Conservation (phyloP, 2,329 filamentous ascomycete species). For the Pseudocercospora fuligena region DNA sequence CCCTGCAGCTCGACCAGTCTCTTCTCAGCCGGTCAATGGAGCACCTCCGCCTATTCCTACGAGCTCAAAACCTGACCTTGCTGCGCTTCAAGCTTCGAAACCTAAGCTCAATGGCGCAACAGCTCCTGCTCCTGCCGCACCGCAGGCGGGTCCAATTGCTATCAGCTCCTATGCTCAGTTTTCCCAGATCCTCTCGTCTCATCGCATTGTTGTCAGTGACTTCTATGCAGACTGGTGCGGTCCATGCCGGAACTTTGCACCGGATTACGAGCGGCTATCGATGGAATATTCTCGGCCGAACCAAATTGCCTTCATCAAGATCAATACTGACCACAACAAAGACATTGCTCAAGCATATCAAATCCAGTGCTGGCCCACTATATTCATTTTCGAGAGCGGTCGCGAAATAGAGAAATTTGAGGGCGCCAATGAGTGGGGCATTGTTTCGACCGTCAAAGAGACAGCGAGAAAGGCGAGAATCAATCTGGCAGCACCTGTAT, state of each 20-base stretch:
- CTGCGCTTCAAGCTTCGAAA: constrained; percentile 60
- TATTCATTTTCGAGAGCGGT: constrained; percentile 25
- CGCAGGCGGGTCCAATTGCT: constrained; percentile 19
- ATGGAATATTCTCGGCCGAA: constrained; percentile 21
- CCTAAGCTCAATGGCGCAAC: constrained; percentile 40
- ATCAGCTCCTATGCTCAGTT: constrained; percentile 26
- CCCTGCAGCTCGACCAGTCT: constrained; percentile 18
- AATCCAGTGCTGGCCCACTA: constrained; percentile 29
- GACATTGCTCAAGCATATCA: constrained; percentile 24
- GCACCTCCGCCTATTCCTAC: constrained; percentile 57
- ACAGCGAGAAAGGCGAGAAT: constrained; percentile 13
- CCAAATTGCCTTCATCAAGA: constrained; percentile 29
- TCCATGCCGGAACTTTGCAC: constrained; percentile 29
- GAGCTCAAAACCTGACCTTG: constrained; percentile 62
- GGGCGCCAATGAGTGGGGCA: constrained; percentile 22
- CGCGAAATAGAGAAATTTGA: constrained; percentile 23
- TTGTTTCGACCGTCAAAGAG: constrained; percentile 20
- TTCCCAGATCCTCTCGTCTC: constrained; percentile 22
- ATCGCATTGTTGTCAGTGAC: constrained; percentile 24
- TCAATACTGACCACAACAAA: constrained; percentile 31
- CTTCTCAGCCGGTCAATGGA: constrained; percentile 24
- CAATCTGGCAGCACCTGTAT: constrained; percentile 19
- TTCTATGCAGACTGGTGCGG: constrained; percentile 31
- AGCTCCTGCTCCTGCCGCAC: constrained; percentile 4
- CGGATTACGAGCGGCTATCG: constrained; percentile 26